Evolutionary conservation across 345 rosid genomes (phyloP).

Genomic region (Dimocarpus longan): DNA sequence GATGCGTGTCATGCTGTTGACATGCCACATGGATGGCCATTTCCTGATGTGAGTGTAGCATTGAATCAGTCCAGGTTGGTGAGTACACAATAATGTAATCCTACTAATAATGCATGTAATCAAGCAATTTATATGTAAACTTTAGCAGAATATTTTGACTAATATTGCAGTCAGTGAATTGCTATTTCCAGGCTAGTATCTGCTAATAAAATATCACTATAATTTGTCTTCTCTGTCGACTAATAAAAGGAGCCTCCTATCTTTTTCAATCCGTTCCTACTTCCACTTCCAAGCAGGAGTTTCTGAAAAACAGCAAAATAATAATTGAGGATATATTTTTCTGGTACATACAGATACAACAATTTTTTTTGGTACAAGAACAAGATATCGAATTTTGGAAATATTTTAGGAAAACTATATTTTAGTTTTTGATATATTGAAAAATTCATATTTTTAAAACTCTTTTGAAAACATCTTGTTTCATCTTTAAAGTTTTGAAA

Average conservation of each 20-base stretch:
- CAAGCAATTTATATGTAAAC: neutral
- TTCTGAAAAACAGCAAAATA: neutral
- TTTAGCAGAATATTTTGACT: conserved; percentile 23
- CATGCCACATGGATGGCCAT: neutral
- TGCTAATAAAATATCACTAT: neutral
- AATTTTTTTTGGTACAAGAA: too few species aligned
- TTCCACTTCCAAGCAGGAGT: conserved; percentile 3
- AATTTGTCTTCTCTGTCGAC: conserved; percentile 5
- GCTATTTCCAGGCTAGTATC: neutral
- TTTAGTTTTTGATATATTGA: too few species aligned
- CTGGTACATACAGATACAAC: too few species aligned
- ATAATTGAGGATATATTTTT: too few species aligned
- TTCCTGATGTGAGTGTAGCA: neutral
- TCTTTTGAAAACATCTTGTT: too few species aligned
- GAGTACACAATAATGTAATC: neutral
- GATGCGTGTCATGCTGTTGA: neutral
- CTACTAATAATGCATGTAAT: conserved; percentile 12
- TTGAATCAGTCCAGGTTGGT: neutral
- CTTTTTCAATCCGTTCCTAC: neutral
- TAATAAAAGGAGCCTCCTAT: neutral
- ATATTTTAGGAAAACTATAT: too few species aligned
- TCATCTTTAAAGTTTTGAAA: too few species aligned
- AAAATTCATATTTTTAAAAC: too few species aligned
- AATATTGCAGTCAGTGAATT: neutral
- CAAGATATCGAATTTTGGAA: too few species aligned